Evolutionary conservation across 2,329 filamentous ascomycete species (phyloP).

Genomic region (Plenodomus tracheiphilus): DNA sequence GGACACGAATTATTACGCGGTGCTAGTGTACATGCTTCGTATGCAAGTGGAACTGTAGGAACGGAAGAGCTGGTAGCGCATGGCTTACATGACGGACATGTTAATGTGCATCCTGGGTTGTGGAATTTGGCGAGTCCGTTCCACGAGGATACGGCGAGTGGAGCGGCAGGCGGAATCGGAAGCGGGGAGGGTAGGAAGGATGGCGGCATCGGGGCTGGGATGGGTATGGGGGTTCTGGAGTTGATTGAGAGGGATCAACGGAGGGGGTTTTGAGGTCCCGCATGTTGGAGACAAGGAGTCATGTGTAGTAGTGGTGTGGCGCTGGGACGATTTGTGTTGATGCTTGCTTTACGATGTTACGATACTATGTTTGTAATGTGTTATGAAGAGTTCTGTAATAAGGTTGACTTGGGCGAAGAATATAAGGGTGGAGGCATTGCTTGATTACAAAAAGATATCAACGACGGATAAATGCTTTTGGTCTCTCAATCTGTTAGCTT

Average conservation of each 20-base stretch:
- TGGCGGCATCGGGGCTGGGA: constrained; percentile 8
- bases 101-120: constrained; percentile 14
- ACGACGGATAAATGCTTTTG: too few species aligned
- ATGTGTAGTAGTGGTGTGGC: neutral
- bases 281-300: neutral
- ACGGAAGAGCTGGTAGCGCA: constrained; percentile 11
- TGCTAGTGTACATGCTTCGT: neutral
- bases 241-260: constrained; percentile 28
- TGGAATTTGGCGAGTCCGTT: constrained; percentile 36
- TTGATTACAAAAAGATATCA: too few species aligned
- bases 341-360: neutral
- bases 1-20: neutral
- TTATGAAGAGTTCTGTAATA: constrained; percentile 1
- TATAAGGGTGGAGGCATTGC: neutral
- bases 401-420: neutral
- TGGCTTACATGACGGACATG: constrained; percentile 13
- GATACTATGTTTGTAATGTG: neutral
- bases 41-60: neutral
- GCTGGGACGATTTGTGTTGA: neutral
- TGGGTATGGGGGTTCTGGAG: constrained; percentile 17
- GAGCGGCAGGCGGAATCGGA: constrained; percentile 5
- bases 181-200: constrained; percentile 1
- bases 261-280: constrained; percentile 13
- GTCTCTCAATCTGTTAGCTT: too few species aligned
- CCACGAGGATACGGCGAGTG: constrained; percentile 28